Conservation (phyloP, 2,329 filamentous ascomycete species). For the Xylaria sp. region DNA sequence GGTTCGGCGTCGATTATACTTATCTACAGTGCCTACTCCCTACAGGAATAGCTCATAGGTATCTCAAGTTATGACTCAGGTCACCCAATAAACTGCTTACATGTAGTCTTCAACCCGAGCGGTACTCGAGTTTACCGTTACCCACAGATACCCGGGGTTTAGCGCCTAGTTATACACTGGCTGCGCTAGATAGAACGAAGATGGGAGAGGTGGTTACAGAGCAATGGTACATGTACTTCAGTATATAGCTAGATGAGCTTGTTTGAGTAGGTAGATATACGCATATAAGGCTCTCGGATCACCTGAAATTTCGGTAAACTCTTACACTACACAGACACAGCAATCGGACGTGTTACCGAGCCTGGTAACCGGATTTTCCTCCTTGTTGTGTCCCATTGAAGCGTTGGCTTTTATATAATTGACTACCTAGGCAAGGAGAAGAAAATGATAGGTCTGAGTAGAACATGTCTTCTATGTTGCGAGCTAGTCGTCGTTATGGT, state of each 20-base stretch:
- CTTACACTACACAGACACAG: background rate
- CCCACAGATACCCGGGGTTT: constrained; percentile 32
- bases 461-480: too few species aligned
- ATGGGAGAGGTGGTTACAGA: constrained; percentile 1
- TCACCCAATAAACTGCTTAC: constrained; percentile 6
- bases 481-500: background rate
- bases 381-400: background rate
- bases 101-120: constrained; percentile 11
- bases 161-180: constrained; percentile 13
- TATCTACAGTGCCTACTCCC: constrained; percentile 4
- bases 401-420: too few species aligned
- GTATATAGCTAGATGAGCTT: background rate
- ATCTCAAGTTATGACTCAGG: constrained; percentile 1
- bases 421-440: background rate
- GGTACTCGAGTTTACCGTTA: constrained; percentile 30
- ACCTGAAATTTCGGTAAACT: background rate
- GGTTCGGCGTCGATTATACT: background rate
- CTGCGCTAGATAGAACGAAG: constrained; percentile 5
- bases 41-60: background rate
- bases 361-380: constrained; percentile 14
- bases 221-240: background rate
- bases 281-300: background rate
- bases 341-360: constrained; percentile 23
- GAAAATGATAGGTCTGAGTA: background rate
- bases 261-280: background rate